Percentiles rank a stretch among this genome's conserved stretches.
Evolutionary conservation across 2,329 filamentous ascomycete species (phyloP).

Genomic region (Fusarium sp.): DNA sequence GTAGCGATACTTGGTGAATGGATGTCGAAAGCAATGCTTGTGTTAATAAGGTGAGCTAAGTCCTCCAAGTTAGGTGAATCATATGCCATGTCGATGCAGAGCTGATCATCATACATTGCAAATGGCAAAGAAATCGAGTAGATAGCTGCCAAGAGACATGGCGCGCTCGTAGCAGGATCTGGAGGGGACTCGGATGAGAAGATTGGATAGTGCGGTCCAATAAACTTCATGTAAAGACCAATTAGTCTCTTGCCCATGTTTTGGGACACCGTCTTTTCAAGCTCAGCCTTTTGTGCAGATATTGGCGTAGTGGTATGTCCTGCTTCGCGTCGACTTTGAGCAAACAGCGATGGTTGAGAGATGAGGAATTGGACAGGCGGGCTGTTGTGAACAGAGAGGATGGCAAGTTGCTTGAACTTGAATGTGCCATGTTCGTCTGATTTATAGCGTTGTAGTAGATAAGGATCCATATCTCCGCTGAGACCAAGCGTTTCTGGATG

Average conservation of each 20-base stretch:
- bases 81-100: constrained; percentile 16
- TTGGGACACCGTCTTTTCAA: neutral
- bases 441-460: neutral
- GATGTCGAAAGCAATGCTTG: neutral
- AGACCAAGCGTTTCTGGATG: constrained; percentile 5
- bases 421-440: neutral
- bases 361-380: neutral
- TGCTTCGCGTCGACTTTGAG: neutral
- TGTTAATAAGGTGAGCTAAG: neutral
- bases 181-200: neutral
- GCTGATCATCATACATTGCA: constrained; percentile 9
- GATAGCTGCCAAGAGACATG: neutral
- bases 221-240: neutral
- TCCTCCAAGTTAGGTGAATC: neutral
- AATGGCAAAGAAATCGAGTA: constrained; percentile 2
- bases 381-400: neutral
- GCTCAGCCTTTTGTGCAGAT: neutral
- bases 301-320: neutral
- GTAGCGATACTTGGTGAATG: neutral
- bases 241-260: neutral
- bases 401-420: constrained; percentile 11
- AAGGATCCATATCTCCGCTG: constrained; percentile 15
- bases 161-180: neutral
- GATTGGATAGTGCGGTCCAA: constrained; percentile 1
- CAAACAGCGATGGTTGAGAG: neutral